phyloP scores from a whole-genome alignment of 805 yeast genomes.

The Middelhovenomyces tepae region DNA sequence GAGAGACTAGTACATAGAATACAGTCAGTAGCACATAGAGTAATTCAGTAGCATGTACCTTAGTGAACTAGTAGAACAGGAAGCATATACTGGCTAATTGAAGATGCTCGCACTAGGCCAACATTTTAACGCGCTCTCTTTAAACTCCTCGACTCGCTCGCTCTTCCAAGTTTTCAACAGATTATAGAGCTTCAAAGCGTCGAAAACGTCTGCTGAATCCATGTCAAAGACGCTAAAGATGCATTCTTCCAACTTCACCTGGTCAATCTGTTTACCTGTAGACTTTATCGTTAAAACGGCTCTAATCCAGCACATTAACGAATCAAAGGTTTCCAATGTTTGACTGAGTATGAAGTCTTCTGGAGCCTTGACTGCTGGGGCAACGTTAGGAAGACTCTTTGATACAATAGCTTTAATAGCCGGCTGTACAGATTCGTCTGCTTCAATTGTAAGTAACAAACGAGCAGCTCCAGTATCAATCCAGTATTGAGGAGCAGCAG shows the following conservation, averaged over 20 bases:
- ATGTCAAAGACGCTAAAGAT: background rate
- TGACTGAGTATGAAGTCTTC: background rate
- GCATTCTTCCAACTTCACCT: constrained; percentile 1
- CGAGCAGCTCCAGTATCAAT: constrained; percentile 27
- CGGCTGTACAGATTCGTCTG: constrained; percentile 34
- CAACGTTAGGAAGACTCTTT: constrained; percentile 13
- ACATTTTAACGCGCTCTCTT: background rate
- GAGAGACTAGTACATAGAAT: too few species aligned
- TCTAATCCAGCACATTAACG: constrained; percentile 17
- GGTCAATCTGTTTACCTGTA: constrained; percentile 11
- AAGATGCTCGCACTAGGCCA: constrained; percentile 9
- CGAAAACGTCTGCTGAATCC: background rate
- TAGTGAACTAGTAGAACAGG: constrained; percentile 1
- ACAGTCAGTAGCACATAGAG: background rate
- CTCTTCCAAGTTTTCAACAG: constrained; percentile 5
- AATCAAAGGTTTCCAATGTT: background rate
- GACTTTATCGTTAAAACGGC: constrained; percentile 17
- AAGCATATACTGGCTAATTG: background rate
- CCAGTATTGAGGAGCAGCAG: constrained; percentile 25
- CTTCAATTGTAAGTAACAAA: constrained; percentile 26
- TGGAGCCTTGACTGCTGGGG: constrained; percentile 1
- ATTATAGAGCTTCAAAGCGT: constrained; percentile 1
- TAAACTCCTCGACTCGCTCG: constrained; percentile 2
- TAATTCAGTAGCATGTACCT: background rate
- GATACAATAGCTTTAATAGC: constrained; percentile 30